These are phyloP conservation scores for Tolypocladium endophyticum DNA, from an alignment of 2,329 filamentous ascomycete genomes.

Conservation along the genomic window DNA sequence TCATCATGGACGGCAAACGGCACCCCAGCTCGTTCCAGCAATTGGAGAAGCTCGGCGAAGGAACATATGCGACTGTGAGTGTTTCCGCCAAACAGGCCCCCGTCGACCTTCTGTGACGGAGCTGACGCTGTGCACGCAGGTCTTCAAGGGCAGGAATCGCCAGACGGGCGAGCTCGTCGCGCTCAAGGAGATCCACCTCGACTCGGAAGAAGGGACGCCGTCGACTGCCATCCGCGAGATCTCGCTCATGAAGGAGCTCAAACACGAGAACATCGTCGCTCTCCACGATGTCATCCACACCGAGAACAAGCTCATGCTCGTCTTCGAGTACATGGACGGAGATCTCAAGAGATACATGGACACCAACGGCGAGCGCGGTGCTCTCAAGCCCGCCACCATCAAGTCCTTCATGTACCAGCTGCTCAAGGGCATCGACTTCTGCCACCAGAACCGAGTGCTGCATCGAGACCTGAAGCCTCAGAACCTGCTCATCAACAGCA, in stretches of 20 bases:
- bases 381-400: constrained; percentile 80
- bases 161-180: constrained; percentile 95
- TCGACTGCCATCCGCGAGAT: constrained; percentile 97
- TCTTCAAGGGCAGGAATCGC: constrained; percentile 96
- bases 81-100: neutral
- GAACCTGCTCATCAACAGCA: constrained; percentile 89
- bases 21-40: constrained; percentile 98
- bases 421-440: constrained; percentile 90
- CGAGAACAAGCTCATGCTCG: constrained; percentile 98
- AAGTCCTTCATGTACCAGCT: constrained; percentile 99
- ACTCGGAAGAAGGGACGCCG: constrained; percentile 95
- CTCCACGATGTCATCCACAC: constrained; percentile 99
- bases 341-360: constrained; percentile 99
- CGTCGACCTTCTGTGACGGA: neutral
- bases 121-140: constrained; percentile 38
- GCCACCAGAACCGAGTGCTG: constrained; percentile 91
- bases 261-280: constrained; percentile 96
- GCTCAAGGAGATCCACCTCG: constrained; percentile 96
- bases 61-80: constrained; percentile 91
- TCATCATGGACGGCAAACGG: constrained; percentile 76
- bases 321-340: constrained; percentile 98
- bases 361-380: constrained; percentile 76
- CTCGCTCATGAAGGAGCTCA: constrained; percentile 97
- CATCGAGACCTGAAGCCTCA: constrained; percentile 95
- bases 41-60: constrained; percentile 96